Percentiles rank a stretch among this genome's conserved stretches.
Evolutionary conservation across 2,329 filamentous ascomycete genomes (phyloP).

Genomic region (Teratosphaeria gauchensis): DNA sequence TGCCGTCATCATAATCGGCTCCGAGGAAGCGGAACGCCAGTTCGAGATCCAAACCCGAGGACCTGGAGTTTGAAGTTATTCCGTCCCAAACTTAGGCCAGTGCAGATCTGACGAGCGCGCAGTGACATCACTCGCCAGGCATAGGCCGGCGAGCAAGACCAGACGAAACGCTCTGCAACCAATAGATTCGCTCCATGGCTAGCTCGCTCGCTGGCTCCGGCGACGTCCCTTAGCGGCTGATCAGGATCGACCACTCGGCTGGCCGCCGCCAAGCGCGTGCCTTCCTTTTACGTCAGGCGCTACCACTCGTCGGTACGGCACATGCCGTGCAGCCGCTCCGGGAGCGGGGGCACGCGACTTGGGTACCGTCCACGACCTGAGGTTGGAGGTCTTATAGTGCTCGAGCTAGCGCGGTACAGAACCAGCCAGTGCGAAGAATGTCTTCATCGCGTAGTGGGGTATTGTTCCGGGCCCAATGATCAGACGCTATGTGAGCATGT

Average conservation of each 20-base stretch:
- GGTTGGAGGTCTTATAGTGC: background rate
- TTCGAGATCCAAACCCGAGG: no score
- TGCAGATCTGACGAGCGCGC: background rate
- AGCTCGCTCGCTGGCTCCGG: background rate
- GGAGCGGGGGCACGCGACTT: no score
- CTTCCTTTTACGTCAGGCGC: background rate
- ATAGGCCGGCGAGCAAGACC: background rate
- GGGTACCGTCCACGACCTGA: background rate
- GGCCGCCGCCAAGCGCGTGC: background rate
- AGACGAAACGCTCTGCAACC: background rate
- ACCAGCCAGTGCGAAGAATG: background rate
- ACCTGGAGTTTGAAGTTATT: no score
- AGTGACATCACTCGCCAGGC: background rate
- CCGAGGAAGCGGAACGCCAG: no score
- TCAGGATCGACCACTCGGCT: background rate
- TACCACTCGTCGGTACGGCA: background rate
- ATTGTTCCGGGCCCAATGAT: background rate
- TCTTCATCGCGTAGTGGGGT: background rate
- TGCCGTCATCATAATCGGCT: no score
- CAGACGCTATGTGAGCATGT: background rate
- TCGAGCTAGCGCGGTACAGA: background rate
- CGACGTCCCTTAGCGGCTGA: background rate
- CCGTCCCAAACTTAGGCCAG: background rate
- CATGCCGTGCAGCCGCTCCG: background rate
- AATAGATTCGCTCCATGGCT: background rate